Base-by-base conservation (phyloP, 1,139 yeast species). In the Zygosaccharomyces pseudobailii region DNA sequence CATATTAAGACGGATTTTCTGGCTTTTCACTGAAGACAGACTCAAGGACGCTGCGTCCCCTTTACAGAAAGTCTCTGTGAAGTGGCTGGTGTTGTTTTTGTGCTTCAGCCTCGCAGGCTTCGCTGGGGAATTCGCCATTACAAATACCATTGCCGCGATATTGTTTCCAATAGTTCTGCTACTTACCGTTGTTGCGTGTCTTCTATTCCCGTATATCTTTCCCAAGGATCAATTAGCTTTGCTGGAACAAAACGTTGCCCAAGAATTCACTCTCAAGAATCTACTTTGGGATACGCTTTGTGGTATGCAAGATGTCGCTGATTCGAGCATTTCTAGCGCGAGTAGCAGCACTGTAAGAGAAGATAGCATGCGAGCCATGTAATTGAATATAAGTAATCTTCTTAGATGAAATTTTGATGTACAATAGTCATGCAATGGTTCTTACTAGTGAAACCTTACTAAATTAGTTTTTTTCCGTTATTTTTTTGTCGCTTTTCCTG, bases 161-260 rank as follows among this genome's bases (percentile, higher is more conserved):
- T 97, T 96, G 2, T 92, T 92, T 61, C 98, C 98, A 0, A 86
- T 88, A 1, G 88, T 90, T 0, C 69, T 92, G 45, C 75, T 92
- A 41, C 76, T 88, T 45, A 87, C 87, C 48, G 79, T 79, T 31
- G 72, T 89, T 60, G 78, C 87, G 0, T 67, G 71, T 33, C 58
- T 70, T 34, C 40, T 61, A 10, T 82, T 92, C 71, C 88, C 87
- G 0, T 65, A 65, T 46, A 61, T 85, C 6, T 84, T 90, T 47
- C 82, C 88, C 0, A 55, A 61, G 36, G 80, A 79, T 1, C 88
- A 86, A 47, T 68, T 90, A 52, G 68, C 66, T 1, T 56, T 76
- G 6, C 68, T 92, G 36, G 97, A 92, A 64, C 81, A 65, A 6
- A 63, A 66, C 9, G 73, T 70, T 3, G 71, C 71, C 0, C 66